Base-by-base conservation (phyloP, 805 yeast genomes). In the Priceomyces fermenticarens region DNA sequence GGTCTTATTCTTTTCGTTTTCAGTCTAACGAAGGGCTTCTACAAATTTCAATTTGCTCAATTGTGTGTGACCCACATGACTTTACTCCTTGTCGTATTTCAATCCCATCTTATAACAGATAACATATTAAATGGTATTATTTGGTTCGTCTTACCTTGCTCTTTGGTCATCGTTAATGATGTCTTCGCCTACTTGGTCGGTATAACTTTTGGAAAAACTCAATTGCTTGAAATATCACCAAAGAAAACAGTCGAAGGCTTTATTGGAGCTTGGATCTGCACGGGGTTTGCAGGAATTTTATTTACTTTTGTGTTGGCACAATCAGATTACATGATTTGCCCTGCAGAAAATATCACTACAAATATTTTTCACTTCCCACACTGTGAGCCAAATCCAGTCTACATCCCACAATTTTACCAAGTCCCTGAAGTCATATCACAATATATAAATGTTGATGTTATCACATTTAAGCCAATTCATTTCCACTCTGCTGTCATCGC, bases 221-320 rank as follows among this genome's bases (percentile, higher is more conserved):
- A 88, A 57, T 78, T 93, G 55, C 88, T 93, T 52, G 88, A 85
- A 38, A 88, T 93, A 48, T 88, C 97, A 10, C 99, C 99, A 42
- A 93, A 93, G 65, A 93, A 93, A 67, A 93, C 99, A 3, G 89
- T 91, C 29, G 99, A 93, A 68, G 99, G 99, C 2, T 93, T 93
- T 56, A 67, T 91, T 37, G 99, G 99, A 39, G 99, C 98, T 12
- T 93, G 99, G 99, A 64, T 88, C 36, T 91, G 93, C 58, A 93
- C 99, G 8, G 82, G 87, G 5, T 46, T 85, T 28, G 81, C 86
- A 47, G 88, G 91, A 1, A 64, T 88, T 20, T 39, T 81, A 5
- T 72, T 89, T 39, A 76, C 95, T 2, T 77, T 77, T 51, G 57
- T 83, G 39, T 70, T 89, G 47, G 70, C 85, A 30, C 75, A 78